Evolutionary conservation across 345 rosid genomes (phyloP).

Genomic region (Citrus inodora): DNA sequence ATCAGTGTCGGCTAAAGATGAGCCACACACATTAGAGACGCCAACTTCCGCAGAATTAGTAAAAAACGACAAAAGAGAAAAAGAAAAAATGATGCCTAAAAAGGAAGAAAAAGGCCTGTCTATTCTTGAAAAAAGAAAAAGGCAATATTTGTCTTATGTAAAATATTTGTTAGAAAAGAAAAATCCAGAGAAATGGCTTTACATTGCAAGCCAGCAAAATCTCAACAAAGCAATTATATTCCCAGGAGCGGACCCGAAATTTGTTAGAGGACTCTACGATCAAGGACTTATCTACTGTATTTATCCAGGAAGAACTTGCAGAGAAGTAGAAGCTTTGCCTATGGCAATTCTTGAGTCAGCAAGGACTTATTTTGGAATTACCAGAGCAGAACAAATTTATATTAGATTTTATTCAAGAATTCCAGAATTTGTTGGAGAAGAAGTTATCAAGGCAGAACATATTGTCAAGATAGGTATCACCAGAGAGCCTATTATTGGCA

Average conservation of each 20-base stretch:
- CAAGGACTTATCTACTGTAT: background rate
- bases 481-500: background rate
- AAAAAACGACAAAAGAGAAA: background rate
- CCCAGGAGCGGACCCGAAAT: background rate
- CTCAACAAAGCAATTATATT: background rate
- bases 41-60: no score
- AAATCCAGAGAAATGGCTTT: background rate
- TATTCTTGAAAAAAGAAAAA: background rate
- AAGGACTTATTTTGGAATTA: background rate
- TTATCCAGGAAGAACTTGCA: background rate
- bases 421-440: background rate
- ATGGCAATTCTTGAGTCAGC: background rate
- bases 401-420: background rate
- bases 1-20: no score
- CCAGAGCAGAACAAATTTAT: background rate
- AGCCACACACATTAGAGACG: no score
- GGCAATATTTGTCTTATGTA: background rate
- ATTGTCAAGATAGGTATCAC: background rate
- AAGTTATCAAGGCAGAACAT: background rate
- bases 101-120: background rate
- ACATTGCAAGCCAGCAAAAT: background rate
- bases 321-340: background rate
- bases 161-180: background rate
- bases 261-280: background rate
- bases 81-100: background rate